These are phyloP conservation scores for Gremmenia infestans DNA, from an alignment of 2,329 filamentous ascomycete species.

Conservation along the genomic window DNA sequence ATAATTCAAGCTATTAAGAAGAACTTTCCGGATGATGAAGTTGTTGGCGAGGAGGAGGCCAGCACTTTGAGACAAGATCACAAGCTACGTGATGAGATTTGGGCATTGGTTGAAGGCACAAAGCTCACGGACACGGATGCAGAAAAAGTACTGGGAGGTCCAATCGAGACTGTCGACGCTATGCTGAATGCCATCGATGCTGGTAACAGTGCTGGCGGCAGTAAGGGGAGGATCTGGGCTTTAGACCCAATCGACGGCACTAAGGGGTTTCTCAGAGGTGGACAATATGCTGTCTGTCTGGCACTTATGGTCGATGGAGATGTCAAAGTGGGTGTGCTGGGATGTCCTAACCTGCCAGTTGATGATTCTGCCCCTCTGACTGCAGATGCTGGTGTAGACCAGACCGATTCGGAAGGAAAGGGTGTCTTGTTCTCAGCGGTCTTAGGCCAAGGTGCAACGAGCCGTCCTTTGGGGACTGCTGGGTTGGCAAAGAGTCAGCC, in stretches of 20 bases:
- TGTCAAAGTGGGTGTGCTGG: slow-evolving; percentile 89
- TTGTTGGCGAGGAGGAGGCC: slow-evolving; percentile 94
- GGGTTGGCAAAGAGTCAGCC: slow-evolving; percentile 50
- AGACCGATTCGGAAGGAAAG: slow-evolving; percentile 67
- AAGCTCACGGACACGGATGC: slow-evolving; percentile 62
- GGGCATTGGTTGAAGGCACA: slow-evolving; percentile 72
- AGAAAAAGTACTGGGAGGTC: slow-evolving; percentile 64
- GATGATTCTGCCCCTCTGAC: slow-evolving; percentile 71
- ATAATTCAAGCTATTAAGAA: slow-evolving; percentile 87
- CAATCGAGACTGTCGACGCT: slow-evolving; percentile 58
- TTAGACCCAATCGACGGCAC: slow-evolving; percentile 97
- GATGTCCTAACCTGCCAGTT: slow-evolving; percentile 90
- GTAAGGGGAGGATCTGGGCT: slow-evolving; percentile 81
- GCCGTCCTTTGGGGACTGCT: slow-evolving; percentile 61
- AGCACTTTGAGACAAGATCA: slow-evolving; percentile 69
- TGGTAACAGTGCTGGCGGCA: slow-evolving; percentile 66
- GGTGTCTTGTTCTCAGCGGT: slow-evolving; percentile 89
- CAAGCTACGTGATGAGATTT: slow-evolving; percentile 69
- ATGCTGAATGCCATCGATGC: slow-evolving; percentile 65
- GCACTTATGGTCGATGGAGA: slow-evolving; percentile 88
- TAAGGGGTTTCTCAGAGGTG: slow-evolving; percentile 92
- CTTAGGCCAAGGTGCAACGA: slow-evolving; percentile 72
- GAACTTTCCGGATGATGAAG: slow-evolving; percentile 85
- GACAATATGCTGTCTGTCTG: slow-evolving; percentile 94
- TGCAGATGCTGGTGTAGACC: slow-evolving; percentile 67